phyloP scores from a whole-genome alignment of 208 protist species.

The Acanthamoeba royreba region DNA sequence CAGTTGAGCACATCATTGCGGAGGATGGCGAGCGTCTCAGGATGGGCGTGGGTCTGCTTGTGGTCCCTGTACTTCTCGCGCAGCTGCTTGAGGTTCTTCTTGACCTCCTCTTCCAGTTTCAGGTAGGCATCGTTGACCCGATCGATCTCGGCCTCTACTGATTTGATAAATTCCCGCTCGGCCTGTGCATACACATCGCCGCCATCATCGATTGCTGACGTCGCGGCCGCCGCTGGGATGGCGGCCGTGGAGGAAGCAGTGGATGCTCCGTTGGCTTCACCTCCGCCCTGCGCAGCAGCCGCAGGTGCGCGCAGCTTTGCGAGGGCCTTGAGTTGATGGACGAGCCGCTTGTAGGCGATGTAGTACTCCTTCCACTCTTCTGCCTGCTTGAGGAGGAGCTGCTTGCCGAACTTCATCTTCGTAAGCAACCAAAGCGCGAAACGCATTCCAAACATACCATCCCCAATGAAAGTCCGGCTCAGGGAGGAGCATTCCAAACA shows the following conservation, averaged over 20 bases:
- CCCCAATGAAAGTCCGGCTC: no score
- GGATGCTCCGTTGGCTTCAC: no score
- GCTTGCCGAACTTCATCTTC: constrained; percentile 41
- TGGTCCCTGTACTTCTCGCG: neutral
- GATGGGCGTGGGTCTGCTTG: neutral
- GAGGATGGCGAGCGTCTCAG: neutral
- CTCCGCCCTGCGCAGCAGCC: no score
- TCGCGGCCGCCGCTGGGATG: neutral
- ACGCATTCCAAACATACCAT: no score
- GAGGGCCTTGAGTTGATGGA: neutral
- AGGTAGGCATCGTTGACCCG: constrained; percentile 15
- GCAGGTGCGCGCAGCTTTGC: neutral
- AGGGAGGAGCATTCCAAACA: no score
- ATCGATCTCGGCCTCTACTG: neutral
- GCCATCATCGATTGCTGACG: neutral
- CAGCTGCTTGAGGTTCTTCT: neutral
- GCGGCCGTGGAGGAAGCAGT: neutral
- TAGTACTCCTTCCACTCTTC: constrained; percentile 21
- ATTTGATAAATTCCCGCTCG: neutral
- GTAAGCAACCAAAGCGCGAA: no score
- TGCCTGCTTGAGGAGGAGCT: neutral
- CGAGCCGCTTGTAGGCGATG: constrained; percentile 17
- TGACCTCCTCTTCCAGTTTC: neutral
- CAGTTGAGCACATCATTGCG: neutral
- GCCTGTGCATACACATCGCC: neutral